Percentiles rank a stretch among this genome's conserved stretches.
Evolutionary conservation across 2,329 filamentous ascomycete genomes (phyloP).

Genomic region (Hypoxylon sp.): DNA sequence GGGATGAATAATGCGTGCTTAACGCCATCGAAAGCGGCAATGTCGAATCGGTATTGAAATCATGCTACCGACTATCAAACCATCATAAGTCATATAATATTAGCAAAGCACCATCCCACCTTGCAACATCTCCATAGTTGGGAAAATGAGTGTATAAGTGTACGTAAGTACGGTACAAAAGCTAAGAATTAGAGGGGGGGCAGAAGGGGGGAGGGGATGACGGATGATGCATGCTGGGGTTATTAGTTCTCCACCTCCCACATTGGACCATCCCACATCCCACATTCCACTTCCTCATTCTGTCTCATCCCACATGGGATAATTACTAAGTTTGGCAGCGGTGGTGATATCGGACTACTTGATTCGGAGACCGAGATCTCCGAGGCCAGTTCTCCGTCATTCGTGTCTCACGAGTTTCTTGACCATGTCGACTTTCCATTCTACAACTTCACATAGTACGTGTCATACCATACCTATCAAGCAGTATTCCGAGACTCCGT

Average conservation of each 20-base stretch:
- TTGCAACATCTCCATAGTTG: too few species aligned
- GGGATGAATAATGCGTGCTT: constrained; percentile 15
- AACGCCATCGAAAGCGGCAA: constrained; percentile 5
- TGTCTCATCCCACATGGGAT: too few species aligned
- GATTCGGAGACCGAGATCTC: constrained; percentile 13
- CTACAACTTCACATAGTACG: too few species aligned
- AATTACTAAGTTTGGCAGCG: constrained; percentile 14
- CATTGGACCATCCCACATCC: constrained; percentile 15
- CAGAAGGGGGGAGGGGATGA: not conserved
- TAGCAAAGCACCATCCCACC: constrained; percentile 17
- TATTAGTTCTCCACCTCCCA: constrained; percentile 1
- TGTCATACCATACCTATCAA: too few species aligned
- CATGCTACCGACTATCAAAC: too few species aligned
- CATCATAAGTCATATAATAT: constrained; percentile 1
- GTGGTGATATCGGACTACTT: constrained; percentile 18
- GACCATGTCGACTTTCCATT: too few species aligned
- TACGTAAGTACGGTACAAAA: not conserved
- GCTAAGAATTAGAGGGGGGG: not conserved
- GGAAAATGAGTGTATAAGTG: too few species aligned
- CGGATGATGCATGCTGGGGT: not conserved
- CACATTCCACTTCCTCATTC: constrained; percentile 32
- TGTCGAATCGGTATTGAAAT: too few species aligned
- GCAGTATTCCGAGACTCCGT: too few species aligned
- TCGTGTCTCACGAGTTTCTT: too few species aligned
- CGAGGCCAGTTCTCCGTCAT: too few species aligned